A percentile compares a stretch with the other conserved stretches of the same genome.
Conservation (phyloP, 495 filamentous ascomycete species). For the Glonium stellatum region DNA sequence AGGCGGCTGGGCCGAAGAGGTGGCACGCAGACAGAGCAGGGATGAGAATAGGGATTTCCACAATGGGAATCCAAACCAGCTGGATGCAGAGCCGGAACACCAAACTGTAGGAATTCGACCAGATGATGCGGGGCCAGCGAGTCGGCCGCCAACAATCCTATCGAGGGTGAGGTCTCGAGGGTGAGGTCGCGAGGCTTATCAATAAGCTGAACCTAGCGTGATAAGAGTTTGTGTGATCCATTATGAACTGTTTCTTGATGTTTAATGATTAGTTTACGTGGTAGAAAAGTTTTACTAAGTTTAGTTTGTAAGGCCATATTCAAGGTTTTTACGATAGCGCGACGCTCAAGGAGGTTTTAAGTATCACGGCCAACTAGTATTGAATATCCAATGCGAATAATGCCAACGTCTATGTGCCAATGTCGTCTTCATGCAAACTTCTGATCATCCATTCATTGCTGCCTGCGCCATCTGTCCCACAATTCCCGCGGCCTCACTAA, state of each 20-base stretch:
- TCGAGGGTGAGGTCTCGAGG: not conserved
- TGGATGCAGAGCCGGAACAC: conserved; percentile 4
- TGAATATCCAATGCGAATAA: no score
- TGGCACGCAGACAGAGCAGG: not conserved
- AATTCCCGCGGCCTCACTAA: conserved; percentile 56
- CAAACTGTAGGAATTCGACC: not conserved
- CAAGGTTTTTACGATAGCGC: no score
- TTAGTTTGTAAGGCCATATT: no score
- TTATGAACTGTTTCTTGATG: not conserved
- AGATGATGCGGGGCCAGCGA: not conserved
- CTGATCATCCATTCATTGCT: conserved; percentile 7
- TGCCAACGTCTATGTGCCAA: no score
- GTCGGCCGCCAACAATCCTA: not conserved
- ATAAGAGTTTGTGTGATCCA: not conserved
- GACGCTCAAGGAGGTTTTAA: no score
- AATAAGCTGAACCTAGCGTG: no score
- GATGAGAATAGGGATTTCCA: conserved; percentile 9
- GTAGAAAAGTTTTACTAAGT: no score
- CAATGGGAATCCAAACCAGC: conserved; percentile 18
- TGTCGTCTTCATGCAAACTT: not conserved
- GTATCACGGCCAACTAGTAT: no score
- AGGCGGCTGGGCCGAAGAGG: conserved; percentile 44
- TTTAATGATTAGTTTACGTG: no score
- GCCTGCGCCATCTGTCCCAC: conserved; percentile 24
- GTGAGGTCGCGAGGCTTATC: no score